Evolutionary conservation across 257 asterid species (phyloP).

Genomic region (Perilla frutescens): DNA sequence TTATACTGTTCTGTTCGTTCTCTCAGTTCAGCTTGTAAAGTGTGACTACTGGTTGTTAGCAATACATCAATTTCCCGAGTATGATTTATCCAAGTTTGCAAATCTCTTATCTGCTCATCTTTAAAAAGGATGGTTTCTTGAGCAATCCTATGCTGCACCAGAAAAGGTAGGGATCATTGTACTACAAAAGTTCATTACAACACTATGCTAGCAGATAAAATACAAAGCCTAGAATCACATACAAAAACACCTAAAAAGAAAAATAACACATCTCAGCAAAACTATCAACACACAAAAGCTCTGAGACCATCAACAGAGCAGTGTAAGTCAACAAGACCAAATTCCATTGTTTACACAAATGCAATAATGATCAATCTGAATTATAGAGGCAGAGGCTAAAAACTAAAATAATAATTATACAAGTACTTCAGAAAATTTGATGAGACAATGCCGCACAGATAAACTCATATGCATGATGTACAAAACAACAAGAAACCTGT

Average conservation of each 20-base stretch:
- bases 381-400: neutral
- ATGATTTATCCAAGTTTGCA: constrained; percentile 85
- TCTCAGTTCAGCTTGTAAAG: constrained; percentile 75
- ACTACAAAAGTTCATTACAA: neutral
- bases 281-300: neutral
- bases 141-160: constrained; percentile 78
- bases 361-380: constrained; percentile 13
- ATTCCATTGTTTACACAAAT: neutral
- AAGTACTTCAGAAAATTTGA: neutral
- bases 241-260: constrained; percentile 1
- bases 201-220: neutral
- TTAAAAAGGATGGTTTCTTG: constrained; percentile 72
- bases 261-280: constrained; percentile 1
- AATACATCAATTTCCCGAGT: constrained; percentile 83
- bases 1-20: constrained; percentile 84
- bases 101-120: constrained; percentile 86
- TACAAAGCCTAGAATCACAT: neutral
- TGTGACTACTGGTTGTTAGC: constrained; percentile 62
- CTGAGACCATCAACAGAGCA: constrained; percentile 10
- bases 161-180: constrained; percentile 23
- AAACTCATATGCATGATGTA: neutral
- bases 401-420: neutral
- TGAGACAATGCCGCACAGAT: neutral
- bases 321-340: constrained; percentile 10
- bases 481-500: constrained; percentile 50